Base-by-base conservation (phyloP, 1,139 yeast species). In the Groenewaldozyma auringiensis region DNA sequence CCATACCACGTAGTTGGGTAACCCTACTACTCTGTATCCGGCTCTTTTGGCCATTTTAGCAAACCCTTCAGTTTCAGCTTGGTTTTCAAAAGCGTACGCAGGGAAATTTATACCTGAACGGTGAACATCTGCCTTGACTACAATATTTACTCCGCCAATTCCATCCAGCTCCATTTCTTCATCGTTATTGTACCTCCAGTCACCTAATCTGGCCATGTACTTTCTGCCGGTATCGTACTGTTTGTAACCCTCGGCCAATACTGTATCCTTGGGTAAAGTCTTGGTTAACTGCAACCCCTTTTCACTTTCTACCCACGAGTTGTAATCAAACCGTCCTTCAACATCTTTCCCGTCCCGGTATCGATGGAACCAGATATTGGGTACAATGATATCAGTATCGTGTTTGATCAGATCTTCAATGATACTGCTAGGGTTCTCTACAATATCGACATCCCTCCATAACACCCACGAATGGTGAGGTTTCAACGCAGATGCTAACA, bases 391-490 rank as follows among this genome's bases (percentile, higher is more conserved):
- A 61, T 87, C 96, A 57, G 75, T 82, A 55, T 80, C 78, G 51
- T 72, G 75, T 53, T 75, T 74, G 88, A 86, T 86, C 64, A 87
- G 70, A 59, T 79, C 85, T 63, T 87, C 84, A 53, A 87, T 76
- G 41, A 87, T 82, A 40, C 82, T 72, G 16, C 86, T 84, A 0
- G 95, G 94, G 56, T 86, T 79, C 22, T 86, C 75, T 57, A 85
- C 95, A 46, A 87, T 81, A 62, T 87, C 96, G 2, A 80, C 95
- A 63, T 87, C 96, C 65, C 95, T 74, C 96, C 96, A 87, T 61
- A 85, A 83, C 11, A 87, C 95, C 95, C 95, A 87, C 1, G 94
- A 81, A 64, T 87, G 96, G 59, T 85, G 82, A 1, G 95, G 88
- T 57, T 80, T 76, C 51, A 87, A 68, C 1, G 95, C 88, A 39